These are phyloP conservation scores for Madurella fahalii DNA, from an alignment of 2,329 filamentous ascomycete species.

Conservation along the genomic window DNA sequence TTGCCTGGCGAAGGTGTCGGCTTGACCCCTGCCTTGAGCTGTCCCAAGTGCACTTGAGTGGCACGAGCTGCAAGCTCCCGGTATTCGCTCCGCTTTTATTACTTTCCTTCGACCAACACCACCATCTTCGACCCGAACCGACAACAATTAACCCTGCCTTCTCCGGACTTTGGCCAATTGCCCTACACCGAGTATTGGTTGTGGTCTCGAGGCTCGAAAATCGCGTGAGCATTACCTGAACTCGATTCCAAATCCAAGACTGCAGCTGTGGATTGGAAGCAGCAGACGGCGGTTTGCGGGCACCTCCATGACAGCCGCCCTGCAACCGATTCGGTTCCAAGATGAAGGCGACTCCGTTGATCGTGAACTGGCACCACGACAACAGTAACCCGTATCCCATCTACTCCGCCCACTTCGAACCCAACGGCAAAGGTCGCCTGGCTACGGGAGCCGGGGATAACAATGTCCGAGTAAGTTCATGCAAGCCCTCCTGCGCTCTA, in stretches of 20 bases:
- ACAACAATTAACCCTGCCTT: neutral
- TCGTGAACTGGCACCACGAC: conserved; percentile 98
- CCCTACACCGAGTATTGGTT: neutral
- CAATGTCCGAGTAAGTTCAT: conserved; percentile 73
- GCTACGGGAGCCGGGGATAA: conserved; percentile 96
- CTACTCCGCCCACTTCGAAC: conserved; percentile 96
- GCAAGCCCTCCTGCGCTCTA: neutral
- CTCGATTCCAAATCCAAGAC: neutral
- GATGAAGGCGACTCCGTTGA: conserved; percentile 95
- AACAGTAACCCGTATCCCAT: conserved; percentile 69
- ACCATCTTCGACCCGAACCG: neutral
- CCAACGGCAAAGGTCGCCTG: conserved; percentile 81
- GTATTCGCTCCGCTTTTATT: neutral
- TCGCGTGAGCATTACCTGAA: neutral
- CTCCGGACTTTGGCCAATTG: neutral
- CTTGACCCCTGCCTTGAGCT: no score
- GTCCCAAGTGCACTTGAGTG: neutral
- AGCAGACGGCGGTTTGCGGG: conserved; percentile 1
- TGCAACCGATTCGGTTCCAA: conserved; percentile 32
- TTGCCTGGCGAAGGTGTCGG: no score
- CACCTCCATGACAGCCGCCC: conserved; percentile 19
- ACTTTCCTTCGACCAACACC: neutral
- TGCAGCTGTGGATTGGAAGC: conserved; percentile 1
- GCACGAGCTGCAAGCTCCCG: neutral
- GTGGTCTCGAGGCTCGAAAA: neutral